Base-by-base conservation (phyloP, 2,329 filamentous ascomycete species). In the Claviceps capensis region DNA sequence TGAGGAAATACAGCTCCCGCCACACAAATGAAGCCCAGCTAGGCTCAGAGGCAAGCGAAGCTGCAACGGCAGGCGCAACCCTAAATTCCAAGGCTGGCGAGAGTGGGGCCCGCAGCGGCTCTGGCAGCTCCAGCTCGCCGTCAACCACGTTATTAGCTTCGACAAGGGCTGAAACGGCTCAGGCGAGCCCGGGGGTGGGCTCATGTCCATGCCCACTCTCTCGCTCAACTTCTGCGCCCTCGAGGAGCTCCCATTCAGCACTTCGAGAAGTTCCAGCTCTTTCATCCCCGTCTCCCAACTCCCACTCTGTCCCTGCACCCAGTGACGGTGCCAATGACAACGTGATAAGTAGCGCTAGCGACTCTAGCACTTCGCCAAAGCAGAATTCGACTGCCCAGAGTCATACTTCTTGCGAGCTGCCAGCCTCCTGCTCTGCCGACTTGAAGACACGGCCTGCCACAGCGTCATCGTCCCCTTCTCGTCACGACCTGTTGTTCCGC, bases 381-480 rank as follows among this genome's bases (percentile, higher is more conserved):
- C 55, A 62, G 50, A 73, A 78, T 58, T 63, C 65, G 45, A 76
- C 78, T 63, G 74, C 76, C 51, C 73, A 75, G 57, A 74, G 62
- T 61, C 72, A 78, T 63, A 78, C 71, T 60, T 72, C 75, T 41
- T 79, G 76, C 55, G 79, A 78, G 59, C 65, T 78, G 57, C 76
- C 77, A 30, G 70, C 75, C 22, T 77, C 74, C 62, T 76, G 76
- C 53, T 76, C 76, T 60, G 72, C 69, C 57, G 75, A 78, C 64
- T 65, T 73, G 51, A 66, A 65, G 52, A 68, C 53, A 54, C 59
- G 48, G 47, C 55, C 41, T n/a, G 41, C 58, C 53, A 52, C 60
- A 55, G 53, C 54, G 56, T 58, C 56, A 55, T 56, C 58, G 50
- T 49, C 47, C 52, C 52, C 56, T 54, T 55, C 55, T 44, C 53